Percentiles rank a stretch among this genome's conserved stretches.
These are phyloP conservation scores for Leucosporidium yakuticum DNA, from an alignment of 768 basidiomycete species.

Conservation along the genomic window DNA sequence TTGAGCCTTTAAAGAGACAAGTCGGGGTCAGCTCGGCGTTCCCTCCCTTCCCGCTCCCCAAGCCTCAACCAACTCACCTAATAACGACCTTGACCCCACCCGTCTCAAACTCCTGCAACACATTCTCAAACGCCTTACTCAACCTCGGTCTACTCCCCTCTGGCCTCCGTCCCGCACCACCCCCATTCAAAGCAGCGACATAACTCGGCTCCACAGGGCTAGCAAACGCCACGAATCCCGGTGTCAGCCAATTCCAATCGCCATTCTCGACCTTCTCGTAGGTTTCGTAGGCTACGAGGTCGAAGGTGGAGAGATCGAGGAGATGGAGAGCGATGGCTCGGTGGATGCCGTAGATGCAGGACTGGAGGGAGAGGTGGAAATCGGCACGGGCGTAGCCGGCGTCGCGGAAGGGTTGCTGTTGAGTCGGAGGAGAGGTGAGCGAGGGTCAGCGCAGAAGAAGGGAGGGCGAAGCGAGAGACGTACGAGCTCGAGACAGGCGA, in stretches of 20 bases:
- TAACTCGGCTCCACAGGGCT: conserved; percentile 57
- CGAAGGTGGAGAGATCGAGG: conserved; percentile 56
- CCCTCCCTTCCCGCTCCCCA: neutral
- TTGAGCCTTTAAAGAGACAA: conserved; percentile 58
- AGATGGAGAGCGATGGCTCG: conserved; percentile 46
- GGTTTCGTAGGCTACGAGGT: conserved; percentile 82
- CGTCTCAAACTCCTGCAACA: conserved; percentile 86
- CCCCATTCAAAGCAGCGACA: conserved; percentile 2
- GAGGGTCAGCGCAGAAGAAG: neutral
- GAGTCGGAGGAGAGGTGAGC: conserved; percentile 73
- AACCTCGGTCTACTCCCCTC: conserved; percentile 46
- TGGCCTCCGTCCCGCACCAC: conserved; percentile 5
- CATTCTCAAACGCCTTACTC: conserved; percentile 75
- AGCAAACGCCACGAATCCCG: conserved; percentile 54
- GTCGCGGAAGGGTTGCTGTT: conserved; percentile 62
- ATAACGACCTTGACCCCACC: conserved; percentile 83
- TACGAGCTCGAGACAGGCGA: conserved; percentile 52
- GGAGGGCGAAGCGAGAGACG: neutral
- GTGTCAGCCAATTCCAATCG: conserved; percentile 75
- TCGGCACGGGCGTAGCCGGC: conserved; percentile 88
- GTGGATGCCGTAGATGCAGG: conserved; percentile 86
- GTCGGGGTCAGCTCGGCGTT: neutral
- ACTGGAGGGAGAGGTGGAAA: conserved; percentile 87
- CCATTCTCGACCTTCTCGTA: conserved; percentile 94
- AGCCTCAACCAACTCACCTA: conserved; percentile 5